phyloP scores from a whole-genome alignment of 768 basidiomycete species.

The Tylopilus rubrobrunneus region DNA sequence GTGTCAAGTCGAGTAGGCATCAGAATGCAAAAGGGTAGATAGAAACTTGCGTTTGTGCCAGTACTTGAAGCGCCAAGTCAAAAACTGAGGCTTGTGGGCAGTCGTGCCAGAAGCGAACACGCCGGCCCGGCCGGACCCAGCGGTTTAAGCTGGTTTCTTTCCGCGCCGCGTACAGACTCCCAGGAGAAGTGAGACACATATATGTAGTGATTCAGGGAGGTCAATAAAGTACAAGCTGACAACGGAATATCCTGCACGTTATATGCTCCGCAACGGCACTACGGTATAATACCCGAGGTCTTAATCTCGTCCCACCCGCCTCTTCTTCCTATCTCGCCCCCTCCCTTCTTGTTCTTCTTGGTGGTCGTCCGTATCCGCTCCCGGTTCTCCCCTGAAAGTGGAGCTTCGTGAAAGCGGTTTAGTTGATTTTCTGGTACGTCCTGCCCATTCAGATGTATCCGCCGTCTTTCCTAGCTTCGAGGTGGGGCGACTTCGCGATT shows the following conservation, averaged over 20 bases:
- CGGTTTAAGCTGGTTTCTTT: no score
- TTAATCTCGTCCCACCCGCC: constrained; percentile 19
- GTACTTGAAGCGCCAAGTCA: no score
- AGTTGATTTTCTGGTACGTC: not conserved
- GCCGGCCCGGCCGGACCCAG: no score
- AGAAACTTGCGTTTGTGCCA: no score
- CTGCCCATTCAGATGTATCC: constrained; percentile 1
- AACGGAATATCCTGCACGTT: not conserved
- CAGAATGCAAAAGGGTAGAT: no score
- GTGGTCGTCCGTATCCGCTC: constrained; percentile 3
- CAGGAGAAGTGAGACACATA: no score
- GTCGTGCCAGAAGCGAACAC: no score
- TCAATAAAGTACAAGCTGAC: not conserved
- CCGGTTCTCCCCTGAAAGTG: constrained; percentile 11
- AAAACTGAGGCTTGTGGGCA: no score
- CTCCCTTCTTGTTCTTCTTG: constrained; percentile 12
- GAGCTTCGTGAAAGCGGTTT: not conserved
- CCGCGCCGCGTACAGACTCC: no score
- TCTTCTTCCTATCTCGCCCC: constrained; percentile 29
- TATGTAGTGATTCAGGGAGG: not conserved
- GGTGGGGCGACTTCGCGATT: constrained; percentile 12
- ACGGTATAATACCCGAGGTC: not conserved
- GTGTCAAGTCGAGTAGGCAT: no score
- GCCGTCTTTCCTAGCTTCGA: constrained; percentile 7
- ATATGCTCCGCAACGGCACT: not conserved